These are phyloP conservation scores for Phaeosphaeriaceae sp. DNA, from an alignment of 2,329 filamentous ascomycete genomes.

Conservation along the genomic window DNA sequence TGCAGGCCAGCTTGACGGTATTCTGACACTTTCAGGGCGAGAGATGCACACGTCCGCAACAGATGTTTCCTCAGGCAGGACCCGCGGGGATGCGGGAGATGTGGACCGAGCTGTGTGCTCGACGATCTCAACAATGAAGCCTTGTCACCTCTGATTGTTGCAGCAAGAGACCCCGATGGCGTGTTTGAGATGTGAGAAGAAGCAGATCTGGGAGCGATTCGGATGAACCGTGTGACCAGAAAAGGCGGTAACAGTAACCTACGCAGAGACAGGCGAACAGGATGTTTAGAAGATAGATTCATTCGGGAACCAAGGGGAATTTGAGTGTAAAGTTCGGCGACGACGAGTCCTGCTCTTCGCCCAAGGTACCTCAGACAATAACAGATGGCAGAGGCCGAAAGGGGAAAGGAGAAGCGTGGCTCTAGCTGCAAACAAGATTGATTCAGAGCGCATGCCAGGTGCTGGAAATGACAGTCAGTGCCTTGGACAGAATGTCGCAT, in stretches of 20 bases:
- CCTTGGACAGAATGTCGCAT: constrained; percentile 41
- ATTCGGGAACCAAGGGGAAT: constrained; percentile 46
- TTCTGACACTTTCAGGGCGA: constrained; percentile 17
- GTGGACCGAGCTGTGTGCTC: constrained; percentile 20
- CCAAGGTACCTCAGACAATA: constrained; percentile 35
- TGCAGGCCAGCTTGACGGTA: constrained; percentile 47
- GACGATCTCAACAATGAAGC: constrained; percentile 24
- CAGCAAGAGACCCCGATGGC: constrained; percentile 25
- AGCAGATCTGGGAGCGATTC: constrained; percentile 29
- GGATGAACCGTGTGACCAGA: constrained; percentile 40
- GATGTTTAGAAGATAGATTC: constrained; percentile 44
- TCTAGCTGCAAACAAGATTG: constrained; percentile 37
- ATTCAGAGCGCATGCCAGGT: constrained; percentile 47
- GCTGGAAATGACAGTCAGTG: constrained; percentile 45
- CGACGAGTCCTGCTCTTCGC: constrained; percentile 34
- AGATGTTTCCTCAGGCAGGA: constrained; percentile 17
- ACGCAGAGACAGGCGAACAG: constrained; percentile 43
- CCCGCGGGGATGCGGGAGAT: constrained; percentile 25
- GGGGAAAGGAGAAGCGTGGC: constrained; percentile 34
- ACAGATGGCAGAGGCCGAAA: constrained; percentile 39
- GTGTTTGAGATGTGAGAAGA: constrained; percentile 24
- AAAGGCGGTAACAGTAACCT: constrained; percentile 33
- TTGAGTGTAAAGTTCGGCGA: constrained; percentile 43
- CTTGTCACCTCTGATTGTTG: constrained; percentile 32
- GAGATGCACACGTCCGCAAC: constrained; percentile 2